phyloP scores from a whole-genome alignment of 495 filamentous ascomycete species.

The Penicillium parvum region DNA sequence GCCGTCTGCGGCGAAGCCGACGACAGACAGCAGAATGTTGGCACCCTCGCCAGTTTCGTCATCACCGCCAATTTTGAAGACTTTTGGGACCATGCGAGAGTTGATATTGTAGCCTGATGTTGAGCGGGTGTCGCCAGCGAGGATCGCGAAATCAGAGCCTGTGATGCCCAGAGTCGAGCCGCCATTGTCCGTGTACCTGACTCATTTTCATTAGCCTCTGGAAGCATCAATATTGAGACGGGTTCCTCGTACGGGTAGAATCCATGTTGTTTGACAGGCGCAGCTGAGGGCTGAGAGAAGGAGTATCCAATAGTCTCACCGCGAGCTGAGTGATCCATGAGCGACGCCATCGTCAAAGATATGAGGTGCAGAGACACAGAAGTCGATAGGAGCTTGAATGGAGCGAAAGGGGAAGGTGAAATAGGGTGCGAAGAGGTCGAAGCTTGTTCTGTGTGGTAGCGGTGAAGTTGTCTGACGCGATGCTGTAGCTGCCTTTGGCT shows the following conservation, averaged over 20 bases:
- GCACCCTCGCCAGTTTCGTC: slow-evolving; percentile 77
- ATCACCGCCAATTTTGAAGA: slow-evolving; percentile 92
- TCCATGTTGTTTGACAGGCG: slow-evolving; percentile 62
- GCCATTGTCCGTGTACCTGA: slow-evolving; percentile 96
- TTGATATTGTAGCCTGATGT: slow-evolving; percentile 98
- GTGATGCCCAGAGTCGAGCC: slow-evolving; percentile 94
- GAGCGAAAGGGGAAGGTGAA: background rate
- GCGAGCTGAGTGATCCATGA: slow-evolving; percentile 39
- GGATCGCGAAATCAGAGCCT: slow-evolving; percentile 87
- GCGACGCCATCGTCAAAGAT: slow-evolving; percentile 41
- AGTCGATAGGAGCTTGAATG: background rate
- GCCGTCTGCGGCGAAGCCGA: slow-evolving; percentile 93
- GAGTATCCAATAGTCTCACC: slow-evolving; percentile 53
- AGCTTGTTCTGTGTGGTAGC: slow-evolving; percentile 12
- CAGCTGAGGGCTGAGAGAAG: slow-evolving; percentile 51
- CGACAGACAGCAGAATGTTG: slow-evolving; percentile 83
- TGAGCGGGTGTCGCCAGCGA: slow-evolving; percentile 93
- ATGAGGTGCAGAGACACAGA: background rate
- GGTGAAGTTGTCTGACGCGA: slow-evolving; percentile 35
- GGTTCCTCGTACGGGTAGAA: slow-evolving; percentile 77
- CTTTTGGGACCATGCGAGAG: slow-evolving; percentile 86
- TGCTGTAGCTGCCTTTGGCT: slow-evolving; percentile 40
- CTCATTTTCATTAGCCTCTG: slow-evolving; percentile 8
- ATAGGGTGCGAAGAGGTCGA: slow-evolving; percentile 4
- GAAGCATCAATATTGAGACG: background rate